These are phyloP conservation scores for Tolypocladium paradoxum DNA, from an alignment of 2,329 filamentous ascomycete genomes.

Conservation along the genomic window DNA sequence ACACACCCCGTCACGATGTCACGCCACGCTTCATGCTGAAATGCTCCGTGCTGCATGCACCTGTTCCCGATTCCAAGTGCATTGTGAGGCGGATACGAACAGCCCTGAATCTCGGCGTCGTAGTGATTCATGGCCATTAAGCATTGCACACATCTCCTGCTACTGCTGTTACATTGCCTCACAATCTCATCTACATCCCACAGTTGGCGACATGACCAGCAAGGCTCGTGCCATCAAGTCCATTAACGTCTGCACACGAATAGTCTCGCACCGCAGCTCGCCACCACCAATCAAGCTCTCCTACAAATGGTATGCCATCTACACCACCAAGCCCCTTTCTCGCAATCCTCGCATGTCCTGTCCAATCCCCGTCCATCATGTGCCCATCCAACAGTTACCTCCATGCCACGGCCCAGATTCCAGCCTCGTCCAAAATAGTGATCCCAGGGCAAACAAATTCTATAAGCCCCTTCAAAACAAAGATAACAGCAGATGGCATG, in stretches of 20 bases:
- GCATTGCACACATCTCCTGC: neutral
- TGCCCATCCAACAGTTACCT: neutral
- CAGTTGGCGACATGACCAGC: neutral
- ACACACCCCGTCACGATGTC: neutral
- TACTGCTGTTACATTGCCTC: neutral
- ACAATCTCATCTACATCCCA: neutral
- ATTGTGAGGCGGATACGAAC: neutral
- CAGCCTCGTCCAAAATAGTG: neutral
- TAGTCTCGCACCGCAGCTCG: neutral
- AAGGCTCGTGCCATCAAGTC: neutral
- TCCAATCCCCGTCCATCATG: neutral
- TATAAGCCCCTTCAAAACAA: neutral
- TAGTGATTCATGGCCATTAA: neutral
- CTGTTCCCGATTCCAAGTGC: neutral
- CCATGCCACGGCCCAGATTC: neutral
- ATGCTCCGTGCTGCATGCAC: neutral
- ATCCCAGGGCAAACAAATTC: neutral
- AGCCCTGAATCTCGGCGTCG: neutral
- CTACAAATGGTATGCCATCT: constrained; percentile 4
- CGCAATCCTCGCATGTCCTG: neutral
- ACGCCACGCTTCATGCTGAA: neutral
- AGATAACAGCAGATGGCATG: constrained; percentile 12
- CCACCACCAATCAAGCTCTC: neutral
- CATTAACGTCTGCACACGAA: neutral
- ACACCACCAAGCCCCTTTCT: constrained; percentile 1